Base-by-base conservation (phyloP, 179 eudicot species). In the Spinacia oleracea region DNA sequence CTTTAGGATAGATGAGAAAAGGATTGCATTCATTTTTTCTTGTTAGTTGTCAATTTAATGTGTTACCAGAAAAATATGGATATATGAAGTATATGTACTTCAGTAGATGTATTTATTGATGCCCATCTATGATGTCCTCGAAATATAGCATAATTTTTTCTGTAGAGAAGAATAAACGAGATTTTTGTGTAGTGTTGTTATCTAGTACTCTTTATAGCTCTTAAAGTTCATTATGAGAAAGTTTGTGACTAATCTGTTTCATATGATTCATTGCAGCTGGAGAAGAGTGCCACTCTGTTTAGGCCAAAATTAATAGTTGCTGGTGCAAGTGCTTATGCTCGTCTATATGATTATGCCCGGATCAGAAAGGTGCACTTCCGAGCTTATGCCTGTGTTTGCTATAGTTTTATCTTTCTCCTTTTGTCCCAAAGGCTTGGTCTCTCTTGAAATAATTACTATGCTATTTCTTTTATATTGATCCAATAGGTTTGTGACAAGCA, bases 261-360 rank as follows among this genome's bases (percentile, higher is more conserved):
- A 72, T 45, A 23, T 62, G 32, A 34, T 69, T 25, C 48, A 67
- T 83, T 83, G 85, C 92, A 94, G 98, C 31, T 94, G 87, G 98
- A 93, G 87, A 93, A 93, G 82, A 94, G 97, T 86, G 98, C 98
- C 15, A 81, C 88, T 70, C 89, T 94, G 71, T 94, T 93, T 88
- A 85, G 98, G 87, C 98, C 98, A 73, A 94, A 94, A 77, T 77
- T 94, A 46, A 93, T 94, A 67, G 92, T 94, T 77, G 98, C 98
- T 83, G 98, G 98, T 71, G 98, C 98, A 59, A 94, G 98, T 91
- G 98, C 98, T 70, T 94, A 94, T 84, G 96, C 98, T 42, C 96
- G 97, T 27, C 92, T 92, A 64, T 94, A 92, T 86, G 97, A 94
- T 77, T 94, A 94, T 77, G 97, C 76, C 0, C 94, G 92, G 51